Evolutionary conservation across 1,139 yeast species (phyloP).

Genomic region (Hansenula lynferdii): DNA sequence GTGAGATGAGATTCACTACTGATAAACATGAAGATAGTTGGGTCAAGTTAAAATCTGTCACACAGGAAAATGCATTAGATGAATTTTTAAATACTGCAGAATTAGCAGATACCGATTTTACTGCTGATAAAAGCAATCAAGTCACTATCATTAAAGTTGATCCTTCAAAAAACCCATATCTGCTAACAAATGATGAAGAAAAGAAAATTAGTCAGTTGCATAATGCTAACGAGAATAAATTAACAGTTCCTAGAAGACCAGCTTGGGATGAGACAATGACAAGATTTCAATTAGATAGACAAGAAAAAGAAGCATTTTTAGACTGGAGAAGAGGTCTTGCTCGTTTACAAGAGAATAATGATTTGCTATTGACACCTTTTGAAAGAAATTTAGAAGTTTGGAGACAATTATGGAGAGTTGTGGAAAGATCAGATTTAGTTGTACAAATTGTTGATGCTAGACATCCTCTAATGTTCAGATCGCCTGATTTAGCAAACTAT

Average conservation of each 20-base stretch:
- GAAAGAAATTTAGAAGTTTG: conserved; percentile 97
- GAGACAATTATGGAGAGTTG: conserved; percentile 98
- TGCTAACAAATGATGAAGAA: conserved; percentile 67
- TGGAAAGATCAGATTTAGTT: conserved; percentile 88
- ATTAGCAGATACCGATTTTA: conserved; percentile 92
- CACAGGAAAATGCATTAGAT: conserved; percentile 91
- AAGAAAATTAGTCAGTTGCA: conserved; percentile 59
- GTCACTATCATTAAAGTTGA: conserved; percentile 82
- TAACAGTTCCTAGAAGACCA: conserved; percentile 96
- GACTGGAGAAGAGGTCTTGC: conserved; percentile 95
- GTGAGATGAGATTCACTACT: conserved; percentile 78
- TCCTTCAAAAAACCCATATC: conserved; percentile 43
- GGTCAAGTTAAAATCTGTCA: conserved; percentile 89
- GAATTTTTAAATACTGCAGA: conserved; percentile 94
- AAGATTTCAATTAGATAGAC: conserved; percentile 73
- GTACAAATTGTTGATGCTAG: conserved; percentile 99
- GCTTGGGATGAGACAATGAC: conserved; percentile 73
- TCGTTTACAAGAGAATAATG: conserved; percentile 69
- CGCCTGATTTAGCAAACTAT: conserved; percentile 81
- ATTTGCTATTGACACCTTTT: conserved; percentile 88
- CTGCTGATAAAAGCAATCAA: conserved; percentile 82
- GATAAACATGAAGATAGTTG: conserved; percentile 81
- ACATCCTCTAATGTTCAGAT: conserved; percentile 86
- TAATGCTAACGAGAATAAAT: conserved; percentile 66
- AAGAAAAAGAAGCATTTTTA: conserved; percentile 86